These are phyloP conservation scores for Hypoxylon lenormandii DNA, from an alignment of 495 filamentous ascomycete genomes.

Conservation along the genomic window DNA sequence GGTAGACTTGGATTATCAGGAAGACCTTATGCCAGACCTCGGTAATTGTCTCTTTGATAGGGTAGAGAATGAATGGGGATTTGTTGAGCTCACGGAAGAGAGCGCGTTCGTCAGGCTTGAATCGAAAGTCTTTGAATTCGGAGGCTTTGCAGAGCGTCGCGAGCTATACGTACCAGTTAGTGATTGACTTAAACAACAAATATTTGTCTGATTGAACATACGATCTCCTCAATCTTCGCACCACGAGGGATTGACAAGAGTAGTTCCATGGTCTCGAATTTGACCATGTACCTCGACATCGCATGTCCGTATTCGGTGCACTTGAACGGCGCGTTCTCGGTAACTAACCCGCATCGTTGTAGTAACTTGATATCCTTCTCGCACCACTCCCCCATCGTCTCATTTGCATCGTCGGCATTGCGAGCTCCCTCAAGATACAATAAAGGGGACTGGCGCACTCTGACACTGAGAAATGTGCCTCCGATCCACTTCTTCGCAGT, in stretches of 20 bases:
- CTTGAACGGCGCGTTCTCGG: constrained; percentile 61
- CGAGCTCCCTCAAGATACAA: constrained; percentile 71
- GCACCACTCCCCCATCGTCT: constrained; percentile 81
- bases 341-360: constrained; percentile 70
- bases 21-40: constrained; percentile 85
- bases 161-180: constrained; percentile 66
- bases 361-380: constrained; percentile 80
- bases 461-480: constrained; percentile 87
- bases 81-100: constrained; percentile 87
- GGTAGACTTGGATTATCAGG: constrained; percentile 82
- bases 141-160: constrained; percentile 74
- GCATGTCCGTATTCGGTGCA: constrained; percentile 84
- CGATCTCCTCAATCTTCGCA: constrained; percentile 75
- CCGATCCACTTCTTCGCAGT: constrained; percentile 85
- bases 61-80: constrained; percentile 75
- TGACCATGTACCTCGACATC: constrained; percentile 93
- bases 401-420: constrained; percentile 69
- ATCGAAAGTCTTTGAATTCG: constrained; percentile 71
- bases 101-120: constrained; percentile 78
- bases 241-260: constrained; percentile 72
- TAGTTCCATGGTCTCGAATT: constrained; percentile 88
- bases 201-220: constrained; percentile 56
- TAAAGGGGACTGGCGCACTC: constrained; percentile 80
- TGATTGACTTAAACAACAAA: not conserved
- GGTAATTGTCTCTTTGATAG: constrained; percentile 80